Conservation (phyloP, 176 grass and related monocot species). For the Guadua angustifolia region DNA sequence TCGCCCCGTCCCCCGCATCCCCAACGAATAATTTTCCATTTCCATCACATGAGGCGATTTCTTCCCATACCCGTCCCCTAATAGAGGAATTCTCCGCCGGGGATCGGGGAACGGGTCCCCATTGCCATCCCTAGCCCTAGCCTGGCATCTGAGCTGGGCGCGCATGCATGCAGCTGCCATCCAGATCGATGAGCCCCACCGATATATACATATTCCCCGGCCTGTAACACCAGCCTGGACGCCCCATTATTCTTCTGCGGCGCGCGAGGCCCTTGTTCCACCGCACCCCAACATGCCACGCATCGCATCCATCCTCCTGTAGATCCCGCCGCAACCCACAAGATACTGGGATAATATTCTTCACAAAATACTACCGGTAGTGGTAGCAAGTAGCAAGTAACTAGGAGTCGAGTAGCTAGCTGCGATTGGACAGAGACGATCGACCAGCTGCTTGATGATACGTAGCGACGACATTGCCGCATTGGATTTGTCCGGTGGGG, state of each 20-base stretch:
- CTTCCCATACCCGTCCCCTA: too few species aligned
- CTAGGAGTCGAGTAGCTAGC: not conserved
- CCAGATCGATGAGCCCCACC: not conserved
- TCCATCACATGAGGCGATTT: too few species aligned
- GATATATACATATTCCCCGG: not conserved
- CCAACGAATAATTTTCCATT: too few species aligned
- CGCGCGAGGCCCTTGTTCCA: slow-evolving; percentile 29
- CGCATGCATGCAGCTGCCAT: slow-evolving; percentile 10
- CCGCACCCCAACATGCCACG: slow-evolving; percentile 26
- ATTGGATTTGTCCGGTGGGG: too few species aligned
- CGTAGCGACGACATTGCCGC: too few species aligned
- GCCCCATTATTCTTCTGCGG: slow-evolving; percentile 37
- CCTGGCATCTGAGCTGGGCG: slow-evolving; percentile 41
- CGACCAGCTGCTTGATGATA: too few species aligned
- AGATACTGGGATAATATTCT: not conserved
- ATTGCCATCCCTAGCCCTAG: too few species aligned
- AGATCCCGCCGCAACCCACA: too few species aligned
- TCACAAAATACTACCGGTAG: not conserved
- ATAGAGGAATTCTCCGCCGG: too few species aligned
- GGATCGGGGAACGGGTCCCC: too few species aligned
- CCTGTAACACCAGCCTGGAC: slow-evolving; percentile 49
- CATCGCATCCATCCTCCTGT: too few species aligned
- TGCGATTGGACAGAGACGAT: not conserved
- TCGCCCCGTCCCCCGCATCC: too few species aligned
- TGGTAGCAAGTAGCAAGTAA: not conserved